Conservation (phyloP, 2,329 filamentous ascomycete species). For the Sarocladium brachiariae region DNA sequence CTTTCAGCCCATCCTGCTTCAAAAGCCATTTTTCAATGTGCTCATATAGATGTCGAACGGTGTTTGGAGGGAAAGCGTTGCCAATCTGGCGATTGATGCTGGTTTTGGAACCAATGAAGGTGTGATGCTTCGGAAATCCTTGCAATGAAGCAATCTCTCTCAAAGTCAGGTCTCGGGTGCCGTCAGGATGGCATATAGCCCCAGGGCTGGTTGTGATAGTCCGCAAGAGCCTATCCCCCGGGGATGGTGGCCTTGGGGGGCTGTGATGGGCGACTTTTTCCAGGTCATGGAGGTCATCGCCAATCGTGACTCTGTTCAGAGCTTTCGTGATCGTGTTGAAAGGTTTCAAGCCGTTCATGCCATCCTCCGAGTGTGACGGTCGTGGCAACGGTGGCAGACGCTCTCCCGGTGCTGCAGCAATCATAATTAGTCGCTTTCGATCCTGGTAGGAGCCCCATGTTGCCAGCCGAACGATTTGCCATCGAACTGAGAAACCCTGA, state of each 20-base stretch:
- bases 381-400: conserved; percentile 57
- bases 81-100: conserved; percentile 60
- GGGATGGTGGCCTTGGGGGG: conserved; percentile 30
- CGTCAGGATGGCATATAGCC: conserved; percentile 58
- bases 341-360: conserved; percentile 26
- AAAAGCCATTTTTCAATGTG: conserved; percentile 42
- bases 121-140: conserved; percentile 57
- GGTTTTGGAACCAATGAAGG: conserved; percentile 40
- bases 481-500: conserved; percentile 62
- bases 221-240: conserved; percentile 40
- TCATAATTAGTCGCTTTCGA: conserved; percentile 46
- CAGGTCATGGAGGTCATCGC: conserved; percentile 37
- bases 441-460: conserved; percentile 45
- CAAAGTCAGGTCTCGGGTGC: conserved; percentile 54
- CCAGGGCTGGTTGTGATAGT: conserved; percentile 61
- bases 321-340: conserved; percentile 39
- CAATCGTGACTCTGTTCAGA: conserved; percentile 20
- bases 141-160: conserved; percentile 64
- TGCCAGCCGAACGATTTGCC: conserved; percentile 51
- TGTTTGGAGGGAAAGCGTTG: conserved; percentile 66
- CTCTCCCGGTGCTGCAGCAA: conserved; percentile 62
- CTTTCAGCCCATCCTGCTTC: conserved; percentile 30
- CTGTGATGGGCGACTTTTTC: conserved; percentile 19
- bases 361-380: conserved; percentile 47
- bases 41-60: conserved; percentile 42